Conservation (phyloP, 345 rosid genomes). For the Camelina hispida region DNA sequence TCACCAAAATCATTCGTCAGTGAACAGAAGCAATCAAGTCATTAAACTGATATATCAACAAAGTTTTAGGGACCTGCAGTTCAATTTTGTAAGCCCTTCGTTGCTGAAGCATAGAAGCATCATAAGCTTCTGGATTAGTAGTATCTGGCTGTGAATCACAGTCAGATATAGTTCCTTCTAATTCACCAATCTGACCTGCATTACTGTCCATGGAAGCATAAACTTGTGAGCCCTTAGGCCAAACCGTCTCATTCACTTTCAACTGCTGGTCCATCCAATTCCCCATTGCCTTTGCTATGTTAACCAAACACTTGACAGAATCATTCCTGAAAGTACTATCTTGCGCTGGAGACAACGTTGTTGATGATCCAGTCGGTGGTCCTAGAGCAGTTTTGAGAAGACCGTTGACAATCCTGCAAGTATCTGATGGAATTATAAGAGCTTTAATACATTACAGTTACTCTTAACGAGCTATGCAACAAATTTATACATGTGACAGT, state of each 20-base stretch:
- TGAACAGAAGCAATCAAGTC: conserved; percentile 6
- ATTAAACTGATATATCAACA: conserved; percentile 5
- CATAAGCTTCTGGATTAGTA: conserved; percentile 68
- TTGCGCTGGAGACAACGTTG: conserved; percentile 81
- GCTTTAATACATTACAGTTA: conserved; percentile 67
- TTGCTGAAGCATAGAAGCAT: conserved; percentile 89
- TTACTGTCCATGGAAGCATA: conserved; percentile 60
- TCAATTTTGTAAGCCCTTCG: conserved; percentile 92
- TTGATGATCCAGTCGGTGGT: conserved; percentile 89
- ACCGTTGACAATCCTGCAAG: conserved; percentile 99
- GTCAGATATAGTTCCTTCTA: conserved; percentile 67
- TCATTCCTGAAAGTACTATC: conserved; percentile 86
- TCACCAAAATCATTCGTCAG: conserved; percentile 13
- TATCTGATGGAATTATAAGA: conserved; percentile 97
- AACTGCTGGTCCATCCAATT: conserved; percentile 94
- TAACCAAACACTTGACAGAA: conserved; percentile 94
- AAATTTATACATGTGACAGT: not conserved
- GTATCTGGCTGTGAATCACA: conserved; percentile 72
- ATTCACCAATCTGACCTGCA: conserved; percentile 57
- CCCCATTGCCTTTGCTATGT: conserved; percentile 81
- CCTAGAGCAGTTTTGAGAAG: conserved; percentile 96
- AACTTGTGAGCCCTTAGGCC: conserved; percentile 60
- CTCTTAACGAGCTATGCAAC: conserved; percentile 31
- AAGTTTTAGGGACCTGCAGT: conserved; percentile 62
- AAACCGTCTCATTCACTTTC: conserved; percentile 64